Percentiles rank a stretch among this genome's conserved stretches.
Conservation (phyloP, 1,284 basidiomycete genomes). For the Cutaneotrichosporon sp. region DNA sequence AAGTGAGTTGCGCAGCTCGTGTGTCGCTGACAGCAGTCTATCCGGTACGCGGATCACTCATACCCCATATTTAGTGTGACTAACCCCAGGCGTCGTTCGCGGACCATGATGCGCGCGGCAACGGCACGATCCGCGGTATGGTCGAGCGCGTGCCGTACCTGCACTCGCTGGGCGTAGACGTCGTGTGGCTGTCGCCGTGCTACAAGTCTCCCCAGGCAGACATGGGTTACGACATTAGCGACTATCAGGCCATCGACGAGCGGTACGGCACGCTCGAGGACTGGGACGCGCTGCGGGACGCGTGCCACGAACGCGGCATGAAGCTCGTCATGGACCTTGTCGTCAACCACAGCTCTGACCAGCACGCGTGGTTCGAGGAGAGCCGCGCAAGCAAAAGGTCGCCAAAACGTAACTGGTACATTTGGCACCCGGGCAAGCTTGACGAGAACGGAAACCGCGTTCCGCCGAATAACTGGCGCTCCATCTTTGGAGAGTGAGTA, state of each 20-base stretch:
- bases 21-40: conserved; percentile 6
- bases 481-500: conserved; percentile 41
- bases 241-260: conserved; percentile 49
- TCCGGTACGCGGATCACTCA: not conserved
- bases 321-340: conserved; percentile 51
- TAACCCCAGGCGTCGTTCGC: conserved; percentile 21
- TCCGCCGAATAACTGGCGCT: conserved; percentile 52
- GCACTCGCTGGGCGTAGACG: conserved; percentile 49
- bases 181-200: conserved; percentile 47
- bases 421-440: conserved; percentile 45
- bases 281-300: conserved; percentile 45
- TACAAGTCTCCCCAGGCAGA: conserved; percentile 39
- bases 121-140: conserved; percentile 50
- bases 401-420: conserved; percentile 52
- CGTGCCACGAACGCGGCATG: conserved; percentile 44
- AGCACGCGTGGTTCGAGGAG: conserved; percentile 51
- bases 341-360: conserved; percentile 50
- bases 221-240: conserved; percentile 44
- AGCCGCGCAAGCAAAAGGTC: conserved; percentile 40
- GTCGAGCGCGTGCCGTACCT: conserved; percentile 49
- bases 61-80: not conserved
- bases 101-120: conserved; percentile 34
- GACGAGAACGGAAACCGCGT: conserved; percentile 32
- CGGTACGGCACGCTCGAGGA: conserved; percentile 50
- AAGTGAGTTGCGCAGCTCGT: not conserved